Conservation (phyloP, 208 protist genomes). For the Wallacemonas sp. region DNA sequence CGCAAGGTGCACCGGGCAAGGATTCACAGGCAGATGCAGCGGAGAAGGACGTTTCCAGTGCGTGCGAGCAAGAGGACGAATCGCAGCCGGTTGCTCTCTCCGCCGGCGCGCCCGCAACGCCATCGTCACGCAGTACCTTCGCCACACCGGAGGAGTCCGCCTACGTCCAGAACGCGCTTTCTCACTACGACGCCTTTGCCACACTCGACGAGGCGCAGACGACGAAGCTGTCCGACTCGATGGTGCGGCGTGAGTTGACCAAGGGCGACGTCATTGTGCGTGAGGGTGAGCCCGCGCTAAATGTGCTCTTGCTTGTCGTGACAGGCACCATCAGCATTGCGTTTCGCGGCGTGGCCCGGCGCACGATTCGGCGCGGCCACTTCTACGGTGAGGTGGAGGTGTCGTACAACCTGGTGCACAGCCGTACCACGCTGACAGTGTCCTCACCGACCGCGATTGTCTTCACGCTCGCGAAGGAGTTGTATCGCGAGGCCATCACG, state of each 20-base stretch:
- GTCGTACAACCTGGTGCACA: conserved; percentile 39
- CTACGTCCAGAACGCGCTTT: conserved; percentile 44
- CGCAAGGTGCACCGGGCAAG: too few species aligned
- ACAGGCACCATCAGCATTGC: conserved; percentile 43
- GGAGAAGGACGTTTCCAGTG: too few species aligned
- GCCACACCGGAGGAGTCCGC: conserved; percentile 50
- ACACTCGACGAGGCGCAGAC: conserved; percentile 61
- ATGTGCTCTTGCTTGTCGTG: conserved; percentile 54
- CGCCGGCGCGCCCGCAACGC: too few species aligned
- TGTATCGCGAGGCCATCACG: conserved; percentile 54
- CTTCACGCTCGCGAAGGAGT: conserved; percentile 45
- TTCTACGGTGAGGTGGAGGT: conserved; percentile 64
- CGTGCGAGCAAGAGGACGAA: too few species aligned
- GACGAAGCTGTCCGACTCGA: conserved; percentile 56
- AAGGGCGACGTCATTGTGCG: conserved; percentile 42
- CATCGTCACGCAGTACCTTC: conserved; percentile 22
- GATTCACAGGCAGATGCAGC: too few species aligned
- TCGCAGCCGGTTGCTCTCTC: too few species aligned
- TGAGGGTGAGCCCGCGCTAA: conserved; percentile 37
- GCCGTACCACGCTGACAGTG: conserved; percentile 45
- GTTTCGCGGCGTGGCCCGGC: conserved; percentile 34
- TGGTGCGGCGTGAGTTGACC: conserved; percentile 39
- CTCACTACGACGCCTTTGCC: conserved; percentile 56
- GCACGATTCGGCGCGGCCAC: conserved; percentile 27
- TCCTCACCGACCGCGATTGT: conserved; percentile 35